Evolutionary conservation across 768 basidiomycete species (phyloP).

Genomic region (Mrakia gelida): DNA sequence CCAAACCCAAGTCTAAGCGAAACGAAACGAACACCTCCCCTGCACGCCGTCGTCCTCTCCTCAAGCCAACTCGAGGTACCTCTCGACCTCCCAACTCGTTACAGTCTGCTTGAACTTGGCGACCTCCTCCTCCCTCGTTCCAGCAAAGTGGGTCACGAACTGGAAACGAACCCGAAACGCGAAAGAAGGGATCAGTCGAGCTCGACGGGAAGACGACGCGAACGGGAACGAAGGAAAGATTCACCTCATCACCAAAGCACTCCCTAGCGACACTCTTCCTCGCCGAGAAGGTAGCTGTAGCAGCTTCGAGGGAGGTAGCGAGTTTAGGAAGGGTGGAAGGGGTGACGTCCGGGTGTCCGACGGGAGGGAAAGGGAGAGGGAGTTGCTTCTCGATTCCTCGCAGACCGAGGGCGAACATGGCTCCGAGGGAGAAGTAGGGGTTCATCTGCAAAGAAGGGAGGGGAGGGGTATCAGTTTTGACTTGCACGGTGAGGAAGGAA

Average conservation of each 20-base stretch:
- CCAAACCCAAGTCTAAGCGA: background rate
- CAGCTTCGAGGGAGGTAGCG: conserved; percentile 71
- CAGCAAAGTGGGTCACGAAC: conserved; percentile 92
- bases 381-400: conserved; percentile 79
- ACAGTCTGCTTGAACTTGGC: conserved; percentile 82
- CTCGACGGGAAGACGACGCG: too few species aligned
- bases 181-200: too few species aligned
- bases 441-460: conserved; percentile 50
- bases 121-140: conserved; percentile 85
- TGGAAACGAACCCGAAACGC: too few species aligned
- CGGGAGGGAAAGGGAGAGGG: conserved; percentile 64
- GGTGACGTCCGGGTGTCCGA: conserved; percentile 46
- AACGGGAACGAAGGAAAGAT: too few species aligned
- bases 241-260: conserved; percentile 65
- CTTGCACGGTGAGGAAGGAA: background rate
- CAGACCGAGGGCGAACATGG: conserved; percentile 80
- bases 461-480: background rate
- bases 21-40: background rate
- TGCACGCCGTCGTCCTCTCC: too few species aligned
- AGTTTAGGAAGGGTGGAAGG: conserved; percentile 63
- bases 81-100: conserved; percentile 47
- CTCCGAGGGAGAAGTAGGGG: conserved; percentile 79
- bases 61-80: conserved; percentile 23
- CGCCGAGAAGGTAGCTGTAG: conserved; percentile 74
- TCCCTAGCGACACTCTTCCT: conserved; percentile 76